Percentiles rank a stretch among this genome's conserved stretches.
Evolutionary conservation across 192 early-diverging fungal genomes (phyloP).

Genomic region (Backusella circina): DNA sequence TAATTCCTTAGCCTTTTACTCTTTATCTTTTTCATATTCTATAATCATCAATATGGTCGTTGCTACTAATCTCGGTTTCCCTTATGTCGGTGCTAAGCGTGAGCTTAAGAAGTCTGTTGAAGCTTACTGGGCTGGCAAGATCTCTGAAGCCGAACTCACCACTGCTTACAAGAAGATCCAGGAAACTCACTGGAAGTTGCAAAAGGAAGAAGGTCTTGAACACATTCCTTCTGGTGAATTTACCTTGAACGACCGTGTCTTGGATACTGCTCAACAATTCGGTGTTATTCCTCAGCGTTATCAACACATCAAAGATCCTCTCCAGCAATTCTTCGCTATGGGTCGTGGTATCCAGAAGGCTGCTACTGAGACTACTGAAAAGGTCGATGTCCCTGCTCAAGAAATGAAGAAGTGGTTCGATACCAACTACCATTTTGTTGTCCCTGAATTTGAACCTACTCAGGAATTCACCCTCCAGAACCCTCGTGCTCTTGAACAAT

Average conservation of each 20-base stretch:
- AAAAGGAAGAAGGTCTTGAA: conserved; percentile 61
- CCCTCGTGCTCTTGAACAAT: conserved; percentile 79
- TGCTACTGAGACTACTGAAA: conserved; percentile 56
- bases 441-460: conserved; percentile 79
- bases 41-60: conserved; percentile 26
- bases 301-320: conserved; percentile 41
- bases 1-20: neutral
- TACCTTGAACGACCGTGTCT: conserved; percentile 81
- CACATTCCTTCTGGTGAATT: conserved; percentile 94
- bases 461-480: conserved; percentile 70
- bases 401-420: conserved; percentile 99
- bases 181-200: conserved; percentile 67
- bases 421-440: conserved; percentile 90
- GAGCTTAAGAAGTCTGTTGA: conserved; percentile 97
- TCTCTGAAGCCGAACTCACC: conserved; percentile 65
- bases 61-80: conserved; percentile 73
- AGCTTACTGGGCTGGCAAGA: conserved; percentile 89
- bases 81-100: conserved; percentile 91
- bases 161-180: conserved; percentile 72
- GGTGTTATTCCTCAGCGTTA: conserved; percentile 61
- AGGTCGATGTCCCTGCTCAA: conserved; percentile 88
- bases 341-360: conserved; percentile 86
- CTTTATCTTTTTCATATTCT: neutral
- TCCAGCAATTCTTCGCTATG: conserved; percentile 96
- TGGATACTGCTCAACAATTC: conserved; percentile 64